phyloP scores from a whole-genome alignment of 129 eudicot genomes.

The Sambucus nigra region DNA sequence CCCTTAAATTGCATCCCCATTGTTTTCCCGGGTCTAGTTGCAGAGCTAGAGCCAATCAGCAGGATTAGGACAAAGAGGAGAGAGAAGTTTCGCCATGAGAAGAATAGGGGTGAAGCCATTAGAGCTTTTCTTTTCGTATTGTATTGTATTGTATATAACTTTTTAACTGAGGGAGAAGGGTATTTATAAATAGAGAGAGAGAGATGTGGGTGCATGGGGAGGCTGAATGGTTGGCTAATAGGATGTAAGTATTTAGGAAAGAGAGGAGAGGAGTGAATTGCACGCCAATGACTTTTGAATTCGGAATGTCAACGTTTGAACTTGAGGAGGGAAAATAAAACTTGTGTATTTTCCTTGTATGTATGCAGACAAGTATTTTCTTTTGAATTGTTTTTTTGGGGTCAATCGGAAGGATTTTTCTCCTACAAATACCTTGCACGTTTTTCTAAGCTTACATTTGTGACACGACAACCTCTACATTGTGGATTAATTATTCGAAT shows the following conservation, averaged over 20 bases:
- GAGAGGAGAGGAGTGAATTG: slow-evolving; percentile 14
- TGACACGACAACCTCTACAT: too few species aligned
- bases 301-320: slow-evolving; percentile 26
- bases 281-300: slow-evolving; percentile 20
- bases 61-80: slow-evolving; percentile 16
- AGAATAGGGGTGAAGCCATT: slow-evolving; percentile 12
- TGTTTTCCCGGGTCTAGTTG: slow-evolving; percentile 31
- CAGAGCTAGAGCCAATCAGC: slow-evolving; percentile 19
- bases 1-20: slow-evolving; percentile 10
- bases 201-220: slow-evolving; percentile 10
- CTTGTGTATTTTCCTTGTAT: too few species aligned
- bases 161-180: not conserved
- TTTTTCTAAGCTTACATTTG: too few species aligned
- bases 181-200: slow-evolving; percentile 1
- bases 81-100: slow-evolving; percentile 12
- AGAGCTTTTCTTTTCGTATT: not conserved
- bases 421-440: slow-evolving; percentile 11
- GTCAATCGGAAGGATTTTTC: not conserved
- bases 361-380: slow-evolving; percentile 6
- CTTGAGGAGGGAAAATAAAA: slow-evolving; percentile 6
- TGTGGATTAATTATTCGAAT: too few species aligned
- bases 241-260: not conserved
- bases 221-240: slow-evolving; percentile 15
- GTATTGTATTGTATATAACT: slow-evolving; percentile 6
- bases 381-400: not conserved